Base-by-base conservation (phyloP, 306 rosid genomes). In the Acmispon strigosus region DNA sequence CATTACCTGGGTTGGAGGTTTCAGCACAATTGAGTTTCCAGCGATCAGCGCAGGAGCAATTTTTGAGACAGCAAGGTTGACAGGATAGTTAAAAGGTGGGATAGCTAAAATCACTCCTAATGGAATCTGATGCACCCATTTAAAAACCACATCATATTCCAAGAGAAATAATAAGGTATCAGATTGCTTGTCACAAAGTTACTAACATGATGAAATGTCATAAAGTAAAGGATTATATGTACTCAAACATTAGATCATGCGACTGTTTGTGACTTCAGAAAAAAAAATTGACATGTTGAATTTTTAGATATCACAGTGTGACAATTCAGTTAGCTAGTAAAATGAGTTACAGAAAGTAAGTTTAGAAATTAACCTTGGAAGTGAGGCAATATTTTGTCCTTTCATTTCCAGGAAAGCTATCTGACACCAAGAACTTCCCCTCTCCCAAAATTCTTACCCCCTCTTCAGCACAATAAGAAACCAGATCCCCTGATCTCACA, bases 1-100 rank as follows among this genome's bases (percentile, higher is more conserved):
- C 8, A 61, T 48, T 70, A 91, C 96, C 97, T 91, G 97, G 70
- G 97, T 92, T 42, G 97, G 97, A 69, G 97, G 37, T 8, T 32
- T 32, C 8, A 32, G 37, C 37, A 32, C 37, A 32, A 32, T 32
- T 32, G 37, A 32, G 97, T 92, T 92, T 80, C 97, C 97, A 66
- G 97, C 97, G 16, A 92, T 92, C 54, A 89, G 78, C 1, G 97
- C 97, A 7, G 97, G 97, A 47, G 86, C 96, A 32, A 92, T 89
- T 78, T 92, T 89, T 8, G 97, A 92, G 76, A 92, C 97, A 13
- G 97, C 96, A 54, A 92, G 91, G 72, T 92, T 92, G 77, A 92
- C 97, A 5, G 97, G 97, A 59, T 92, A 92, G 81, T 92, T 92
- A 57, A 92, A 92, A 43, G 97, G 97, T 6, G 97, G 97, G 80